Conservation (phyloP, 2,329 filamentous ascomycete genomes). For the Fusarium coffeatum region DNA sequence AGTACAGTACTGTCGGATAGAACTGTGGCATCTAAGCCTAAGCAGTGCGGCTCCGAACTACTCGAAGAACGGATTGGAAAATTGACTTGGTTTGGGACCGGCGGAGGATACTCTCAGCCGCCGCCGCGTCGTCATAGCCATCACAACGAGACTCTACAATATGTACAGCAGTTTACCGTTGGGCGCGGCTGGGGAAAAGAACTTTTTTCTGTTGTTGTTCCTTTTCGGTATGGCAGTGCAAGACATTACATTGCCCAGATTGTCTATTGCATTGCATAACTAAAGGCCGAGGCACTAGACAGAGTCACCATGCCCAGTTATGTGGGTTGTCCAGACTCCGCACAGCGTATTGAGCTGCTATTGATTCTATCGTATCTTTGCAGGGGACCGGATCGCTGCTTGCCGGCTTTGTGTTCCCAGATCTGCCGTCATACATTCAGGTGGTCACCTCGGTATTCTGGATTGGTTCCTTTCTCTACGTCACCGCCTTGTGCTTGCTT, state of each 20-base stretch:
- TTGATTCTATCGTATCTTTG: slow-evolving; percentile 29
- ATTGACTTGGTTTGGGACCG: slow-evolving; percentile 3
- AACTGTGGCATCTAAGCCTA: slow-evolving; percentile 13
- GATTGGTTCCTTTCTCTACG: slow-evolving; percentile 28
- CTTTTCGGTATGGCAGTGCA: slow-evolving; percentile 1
- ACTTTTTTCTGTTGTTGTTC: slow-evolving; percentile 17
- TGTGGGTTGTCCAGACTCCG: slow-evolving; percentile 21
- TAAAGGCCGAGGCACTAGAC: slow-evolving; percentile 2
- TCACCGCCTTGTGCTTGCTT: slow-evolving; percentile 22
- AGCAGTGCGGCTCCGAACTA: slow-evolving; percentile 12
- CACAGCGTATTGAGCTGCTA: slow-evolving; percentile 23
- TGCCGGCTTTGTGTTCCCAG: slow-evolving; percentile 31
- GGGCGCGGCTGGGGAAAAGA: slow-evolving; percentile 28
- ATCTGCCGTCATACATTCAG: slow-evolving; percentile 37
- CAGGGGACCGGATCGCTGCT: slow-evolving; percentile 26
- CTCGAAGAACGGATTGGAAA: slow-evolving; percentile 8
- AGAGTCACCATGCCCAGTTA: slow-evolving; percentile 14
- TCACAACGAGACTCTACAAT: neutral
- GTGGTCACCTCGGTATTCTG: slow-evolving; percentile 27
- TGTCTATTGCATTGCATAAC: slow-evolving; percentile 21
- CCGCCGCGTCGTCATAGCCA: slow-evolving; percentile 27
- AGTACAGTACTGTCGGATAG: slow-evolving; percentile 7
- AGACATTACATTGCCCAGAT: slow-evolving; percentile 4
- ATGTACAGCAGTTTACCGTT: slow-evolving; percentile 4
- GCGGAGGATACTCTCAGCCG: slow-evolving; percentile 12